phyloP scores from a whole-genome alignment of 768 basidiomycete species.

The Mycena maculata region DNA sequence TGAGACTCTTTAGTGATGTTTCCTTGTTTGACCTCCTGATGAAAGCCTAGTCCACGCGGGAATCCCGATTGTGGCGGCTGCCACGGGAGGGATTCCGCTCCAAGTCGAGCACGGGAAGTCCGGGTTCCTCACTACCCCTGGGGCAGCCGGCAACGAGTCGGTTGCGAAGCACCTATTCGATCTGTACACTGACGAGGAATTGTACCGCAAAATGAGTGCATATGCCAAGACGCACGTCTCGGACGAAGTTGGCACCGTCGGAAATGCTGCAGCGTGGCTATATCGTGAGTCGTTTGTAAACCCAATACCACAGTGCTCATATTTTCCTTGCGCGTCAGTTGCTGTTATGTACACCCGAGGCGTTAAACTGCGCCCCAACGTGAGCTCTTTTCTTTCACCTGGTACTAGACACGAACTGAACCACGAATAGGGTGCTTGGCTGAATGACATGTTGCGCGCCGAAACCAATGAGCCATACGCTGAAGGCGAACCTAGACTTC shows the following conservation, averaged over 20 bases:
- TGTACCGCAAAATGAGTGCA: slow-evolving; percentile 72
- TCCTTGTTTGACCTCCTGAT: neutral
- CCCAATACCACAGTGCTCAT: neutral
- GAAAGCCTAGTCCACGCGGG: slow-evolving; percentile 73
- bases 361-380: slow-evolving; percentile 77
- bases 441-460: slow-evolving; percentile 82
- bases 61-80: slow-evolving; percentile 85
- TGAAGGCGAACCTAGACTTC: slow-evolving; percentile 76
- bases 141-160: slow-evolving; percentile 67
- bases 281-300: slow-evolving; percentile 42
- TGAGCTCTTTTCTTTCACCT: neutral
- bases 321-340: slow-evolving; percentile 45
- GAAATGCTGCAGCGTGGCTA: slow-evolving; percentile 74
- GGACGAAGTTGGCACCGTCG: slow-evolving; percentile 87
- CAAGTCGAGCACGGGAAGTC: slow-evolving; percentile 91
- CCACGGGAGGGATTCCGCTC: slow-evolving; percentile 93
- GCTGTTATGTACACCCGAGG: slow-evolving; percentile 86
- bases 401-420: neutral
- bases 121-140: slow-evolving; percentile 84
- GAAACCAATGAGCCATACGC: slow-evolving; percentile 80
- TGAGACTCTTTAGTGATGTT: neutral
- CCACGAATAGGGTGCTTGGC: slow-evolving; percentile 70
- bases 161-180: slow-evolving; percentile 84
- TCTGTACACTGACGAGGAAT: slow-evolving; percentile 77
- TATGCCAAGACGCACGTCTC: slow-evolving; percentile 74